phyloP scores from a whole-genome alignment of 768 basidiomycete species.

The Coprinopsis cinerea region DNA sequence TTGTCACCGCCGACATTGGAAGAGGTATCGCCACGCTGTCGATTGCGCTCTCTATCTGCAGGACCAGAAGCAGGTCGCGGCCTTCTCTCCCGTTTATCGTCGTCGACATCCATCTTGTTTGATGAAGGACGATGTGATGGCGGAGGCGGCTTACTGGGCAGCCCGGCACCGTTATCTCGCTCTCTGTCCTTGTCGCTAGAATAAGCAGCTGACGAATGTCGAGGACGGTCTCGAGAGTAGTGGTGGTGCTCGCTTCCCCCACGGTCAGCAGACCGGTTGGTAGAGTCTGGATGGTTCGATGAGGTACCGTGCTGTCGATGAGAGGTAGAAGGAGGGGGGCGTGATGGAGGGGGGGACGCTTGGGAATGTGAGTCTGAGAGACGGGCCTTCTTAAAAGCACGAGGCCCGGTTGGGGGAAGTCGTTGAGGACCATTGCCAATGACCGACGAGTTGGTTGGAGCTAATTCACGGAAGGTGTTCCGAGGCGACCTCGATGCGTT shows the following conservation, averaged over 20 bases:
- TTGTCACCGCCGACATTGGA: background rate
- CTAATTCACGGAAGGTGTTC: slow-evolving; percentile 33
- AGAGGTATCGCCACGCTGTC: slow-evolving; percentile 13
- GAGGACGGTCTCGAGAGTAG: background rate
- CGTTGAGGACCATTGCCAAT: slow-evolving; percentile 34
- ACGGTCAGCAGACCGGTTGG: slow-evolving; percentile 4
- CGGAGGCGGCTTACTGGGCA: slow-evolving; percentile 1
- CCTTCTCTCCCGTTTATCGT: slow-evolving; percentile 26
- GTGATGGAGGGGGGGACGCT: slow-evolving; percentile 21
- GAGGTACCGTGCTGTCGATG: slow-evolving; percentile 5
- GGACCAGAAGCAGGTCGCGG: slow-evolving; percentile 8
- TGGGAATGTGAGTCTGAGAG: slow-evolving; percentile 49
- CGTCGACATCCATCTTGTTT: slow-evolving; percentile 52
- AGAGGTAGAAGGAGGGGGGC: slow-evolving; percentile 16
- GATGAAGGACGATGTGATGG: slow-evolving; percentile 9
- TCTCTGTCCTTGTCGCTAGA: slow-evolving; percentile 12
- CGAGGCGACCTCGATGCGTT: slow-evolving; percentile 42
- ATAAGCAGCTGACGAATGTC: background rate
- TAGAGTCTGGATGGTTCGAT: slow-evolving; percentile 8
- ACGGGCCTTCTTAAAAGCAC: slow-evolving; percentile 76
- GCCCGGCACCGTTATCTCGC: background rate
- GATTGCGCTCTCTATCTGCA: slow-evolving; percentile 25
- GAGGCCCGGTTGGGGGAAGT: slow-evolving; percentile 70
- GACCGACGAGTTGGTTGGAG: slow-evolving; percentile 21
- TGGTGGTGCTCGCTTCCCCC: background rate